phyloP scores from a whole-genome alignment of 768 basidiomycete species.

The Collybiopsis confluens region DNA sequence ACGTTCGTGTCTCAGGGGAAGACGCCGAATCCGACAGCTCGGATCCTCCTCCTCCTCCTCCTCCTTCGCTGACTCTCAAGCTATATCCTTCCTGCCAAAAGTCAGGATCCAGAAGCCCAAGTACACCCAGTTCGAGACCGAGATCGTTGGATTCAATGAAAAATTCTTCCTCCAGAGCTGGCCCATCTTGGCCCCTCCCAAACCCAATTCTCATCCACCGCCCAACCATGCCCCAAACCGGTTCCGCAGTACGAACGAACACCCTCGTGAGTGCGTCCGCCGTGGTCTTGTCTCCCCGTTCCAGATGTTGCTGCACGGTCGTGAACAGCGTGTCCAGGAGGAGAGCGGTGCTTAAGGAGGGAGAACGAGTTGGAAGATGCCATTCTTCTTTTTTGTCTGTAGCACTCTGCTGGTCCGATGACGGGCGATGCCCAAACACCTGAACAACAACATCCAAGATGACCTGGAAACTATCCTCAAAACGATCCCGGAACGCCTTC shows the following conservation, averaged over 20 bases:
- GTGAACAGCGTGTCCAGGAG: constrained; percentile 62
- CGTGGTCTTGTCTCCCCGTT: constrained; percentile 52
- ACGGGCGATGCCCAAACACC: constrained; percentile 23
- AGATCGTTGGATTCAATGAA: constrained; percentile 74
- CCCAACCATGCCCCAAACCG: constrained; percentile 70
- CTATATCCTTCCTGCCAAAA: constrained; percentile 77
- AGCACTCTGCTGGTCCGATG: not conserved
- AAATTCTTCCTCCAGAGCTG: constrained; percentile 67
- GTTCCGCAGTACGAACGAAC: constrained; percentile 61
- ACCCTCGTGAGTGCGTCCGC: constrained; percentile 57
- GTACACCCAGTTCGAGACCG: constrained; percentile 35
- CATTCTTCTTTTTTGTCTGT: constrained; percentile 9
- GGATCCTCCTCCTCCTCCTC: not conserved
- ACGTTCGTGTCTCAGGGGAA: constrained; percentile 24
- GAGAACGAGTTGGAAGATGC: constrained; percentile 21
- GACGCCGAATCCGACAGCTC: constrained; percentile 8
- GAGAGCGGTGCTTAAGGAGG: constrained; percentile 50
- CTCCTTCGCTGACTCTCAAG: constrained; percentile 37
- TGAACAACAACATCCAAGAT: constrained; percentile 46
- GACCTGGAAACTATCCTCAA: constrained; percentile 54
- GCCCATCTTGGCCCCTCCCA: constrained; percentile 18
- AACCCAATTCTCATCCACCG: constrained; percentile 54
- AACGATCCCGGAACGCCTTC: constrained; percentile 52
- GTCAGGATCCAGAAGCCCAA: constrained; percentile 60
- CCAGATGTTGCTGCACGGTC: constrained; percentile 53